phyloP scores from a whole-genome alignment of 441 rosid genomes.

The Mallotus japonicus region DNA sequence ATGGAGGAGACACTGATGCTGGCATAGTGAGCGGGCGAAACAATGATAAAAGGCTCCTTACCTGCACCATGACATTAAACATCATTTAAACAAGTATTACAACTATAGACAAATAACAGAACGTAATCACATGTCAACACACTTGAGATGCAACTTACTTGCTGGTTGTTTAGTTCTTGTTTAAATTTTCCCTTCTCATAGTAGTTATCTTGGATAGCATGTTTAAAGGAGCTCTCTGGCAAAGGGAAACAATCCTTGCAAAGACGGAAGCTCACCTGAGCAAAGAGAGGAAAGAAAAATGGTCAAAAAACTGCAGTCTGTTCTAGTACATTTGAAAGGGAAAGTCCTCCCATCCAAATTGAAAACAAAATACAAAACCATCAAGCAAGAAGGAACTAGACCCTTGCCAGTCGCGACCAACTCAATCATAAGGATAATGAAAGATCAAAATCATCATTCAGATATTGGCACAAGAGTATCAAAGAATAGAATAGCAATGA shows the following conservation, averaged over 20 bases:
- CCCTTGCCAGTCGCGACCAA: not conserved
- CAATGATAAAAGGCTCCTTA: slow-evolving; percentile 36
- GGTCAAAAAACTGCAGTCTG: not conserved
- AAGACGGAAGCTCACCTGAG: slow-evolving; percentile 53
- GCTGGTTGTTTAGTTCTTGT: slow-evolving; percentile 46
- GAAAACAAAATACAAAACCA: not conserved
- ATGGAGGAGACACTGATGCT: slow-evolving; percentile 28
- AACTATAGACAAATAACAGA: not conserved
- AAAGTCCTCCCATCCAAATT: not conserved
- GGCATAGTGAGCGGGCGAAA: slow-evolving; percentile 40
- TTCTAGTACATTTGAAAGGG: not conserved
- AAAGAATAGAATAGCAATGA: not conserved
- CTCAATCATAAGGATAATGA: not conserved
- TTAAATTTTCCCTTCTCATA: slow-evolving; percentile 40
- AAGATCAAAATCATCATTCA: too few species aligned
- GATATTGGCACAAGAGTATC: not conserved
- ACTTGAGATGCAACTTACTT: slow-evolving; percentile 33
- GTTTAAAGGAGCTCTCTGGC: slow-evolving; percentile 43
- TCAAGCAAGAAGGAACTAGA: slow-evolving; percentile 10
- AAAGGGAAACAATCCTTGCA: slow-evolving; percentile 48
- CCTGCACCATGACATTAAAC: slow-evolving; percentile 34
- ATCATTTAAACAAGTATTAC: not conserved
- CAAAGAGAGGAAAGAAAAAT: slow-evolving; percentile 5
- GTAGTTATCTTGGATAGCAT: slow-evolving; percentile 43
- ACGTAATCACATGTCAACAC: not conserved